Conservation (phyloP, 2,329 filamentous ascomycete species). For the Fusarium papillatum region DNA sequence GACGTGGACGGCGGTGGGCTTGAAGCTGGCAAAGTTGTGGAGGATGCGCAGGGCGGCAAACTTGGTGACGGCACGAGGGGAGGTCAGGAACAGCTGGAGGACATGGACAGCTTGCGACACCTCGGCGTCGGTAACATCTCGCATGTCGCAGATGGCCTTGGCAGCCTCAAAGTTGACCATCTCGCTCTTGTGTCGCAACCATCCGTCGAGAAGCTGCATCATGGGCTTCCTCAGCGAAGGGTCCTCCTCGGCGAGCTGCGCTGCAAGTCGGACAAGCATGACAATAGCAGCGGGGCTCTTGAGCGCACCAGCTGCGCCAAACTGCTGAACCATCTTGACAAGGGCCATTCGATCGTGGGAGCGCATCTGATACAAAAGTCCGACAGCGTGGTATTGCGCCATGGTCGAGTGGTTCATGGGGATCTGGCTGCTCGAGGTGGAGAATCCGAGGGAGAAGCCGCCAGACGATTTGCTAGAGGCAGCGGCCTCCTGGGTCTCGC, state of each 20-base stretch:
- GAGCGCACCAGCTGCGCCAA: constrained; percentile 89
- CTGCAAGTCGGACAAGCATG: constrained; percentile 91
- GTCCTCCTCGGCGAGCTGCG: constrained; percentile 95
- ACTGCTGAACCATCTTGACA: constrained; percentile 99
- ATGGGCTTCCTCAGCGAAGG: constrained; percentile 91
- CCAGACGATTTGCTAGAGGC: constrained; percentile 89
- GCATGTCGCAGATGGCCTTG: constrained; percentile 96
- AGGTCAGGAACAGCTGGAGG: constrained; percentile 96
- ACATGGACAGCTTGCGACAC: constrained; percentile 94
- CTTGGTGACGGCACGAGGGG: constrained; percentile 94
- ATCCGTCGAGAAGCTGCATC: constrained; percentile 96
- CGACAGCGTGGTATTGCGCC: constrained; percentile 99
- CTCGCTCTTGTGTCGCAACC: constrained; percentile 98
- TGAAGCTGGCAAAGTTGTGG: constrained; percentile 96
- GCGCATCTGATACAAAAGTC: constrained; percentile 97
- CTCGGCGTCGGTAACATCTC: constrained; percentile 92
- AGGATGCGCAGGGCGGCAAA: constrained; percentile 97
- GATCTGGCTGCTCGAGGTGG: constrained; percentile 79
- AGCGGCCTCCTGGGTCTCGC: constrained; percentile 97
- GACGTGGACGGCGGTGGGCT: constrained; percentile 89
- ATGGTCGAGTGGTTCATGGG: constrained; percentile 96
- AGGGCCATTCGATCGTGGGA: constrained; percentile 97
- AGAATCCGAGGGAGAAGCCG: constrained; percentile 93
- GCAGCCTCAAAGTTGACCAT: constrained; percentile 99
- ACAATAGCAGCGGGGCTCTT: constrained; percentile 96